phyloP scores from a whole-genome alignment of 257 asterid genomes.

The Nicotiana otophora region DNA sequence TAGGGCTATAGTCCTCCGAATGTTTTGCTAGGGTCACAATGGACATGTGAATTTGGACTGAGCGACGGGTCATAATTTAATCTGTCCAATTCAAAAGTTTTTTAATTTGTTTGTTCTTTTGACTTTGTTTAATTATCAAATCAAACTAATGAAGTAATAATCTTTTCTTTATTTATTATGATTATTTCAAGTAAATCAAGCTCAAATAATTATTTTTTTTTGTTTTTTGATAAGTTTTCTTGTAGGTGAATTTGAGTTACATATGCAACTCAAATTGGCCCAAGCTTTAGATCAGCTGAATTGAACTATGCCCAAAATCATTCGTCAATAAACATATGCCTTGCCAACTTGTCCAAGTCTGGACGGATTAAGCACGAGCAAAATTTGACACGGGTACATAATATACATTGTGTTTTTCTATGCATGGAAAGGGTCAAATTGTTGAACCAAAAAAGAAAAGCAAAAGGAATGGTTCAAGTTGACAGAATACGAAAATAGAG shows the following conservation, averaged over 20 bases:
- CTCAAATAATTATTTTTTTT: not conserved
- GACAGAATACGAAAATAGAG: not conserved
- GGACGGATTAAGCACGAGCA: not conserved
- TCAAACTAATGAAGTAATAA: not conserved
- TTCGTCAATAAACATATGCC: no score
- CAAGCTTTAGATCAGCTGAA: not conserved
- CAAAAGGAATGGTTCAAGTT: not conserved
- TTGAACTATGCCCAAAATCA: not conserved
- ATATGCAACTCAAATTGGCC: not conserved
- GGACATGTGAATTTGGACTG: not conserved
- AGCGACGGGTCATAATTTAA: not conserved
- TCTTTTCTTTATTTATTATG: not conserved
- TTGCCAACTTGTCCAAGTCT: no score
- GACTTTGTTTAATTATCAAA: not conserved
- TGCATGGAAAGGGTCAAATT: not conserved
- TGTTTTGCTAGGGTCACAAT: not conserved
- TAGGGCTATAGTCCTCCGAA: no score
- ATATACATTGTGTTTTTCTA: not conserved
- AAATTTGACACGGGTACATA: not conserved
- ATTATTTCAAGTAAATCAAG: not conserved
- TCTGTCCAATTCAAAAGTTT: not conserved
- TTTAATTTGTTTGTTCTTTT: not conserved
- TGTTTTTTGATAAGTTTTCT: not conserved
- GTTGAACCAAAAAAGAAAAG: not conserved
- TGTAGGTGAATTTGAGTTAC: not conserved